Evolutionary conservation across 2,329 filamentous ascomycete genomes (phyloP), one percentile per base, ranked within the genome.

Genomic region (Scleromitrula shiraiana): DNA sequence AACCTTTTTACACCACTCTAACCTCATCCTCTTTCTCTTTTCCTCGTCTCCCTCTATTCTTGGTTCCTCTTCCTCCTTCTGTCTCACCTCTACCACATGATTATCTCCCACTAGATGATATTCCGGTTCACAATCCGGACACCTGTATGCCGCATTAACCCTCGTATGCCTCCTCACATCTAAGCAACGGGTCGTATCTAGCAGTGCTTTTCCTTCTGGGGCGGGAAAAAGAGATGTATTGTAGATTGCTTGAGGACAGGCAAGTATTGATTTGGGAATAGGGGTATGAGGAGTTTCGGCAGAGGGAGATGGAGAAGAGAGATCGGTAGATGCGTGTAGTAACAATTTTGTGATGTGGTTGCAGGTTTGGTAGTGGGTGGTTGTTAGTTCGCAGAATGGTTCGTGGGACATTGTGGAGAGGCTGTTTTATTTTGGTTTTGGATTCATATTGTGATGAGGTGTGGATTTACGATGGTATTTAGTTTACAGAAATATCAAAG

Each of bases 71-170:
- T 32, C 10, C 43, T 12, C 23, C 7, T 6, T 4, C 7, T 7
- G n/a, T 32, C 8, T 17, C 17, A 14, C 10, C 10, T n/a, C 23
- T 23, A 19, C 10, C 9, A 26, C n/a, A 41, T 24, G n/a, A n/a
- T n/a, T 23, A 30, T 40, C 35, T 7, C n/a, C 39, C n/a, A 26
- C 23, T 24, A 5, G 24, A 29, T 46, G 43, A 29, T 40, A 40
- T n/a, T 46, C 26, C 4, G 35, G 43, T 15, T 46, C 43, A 29
- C 43, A 46, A n/a, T 41, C 35, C 30, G 43, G 43, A n/a, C 43
- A 46, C 14, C 35, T 35, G 19, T 46, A 46, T 12, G 24, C 43
- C 19, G 24, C 20, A 46, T 46, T 46, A 17, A 46, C 39, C 3
- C 20, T n/a, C 19, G 35, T 41, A 10, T 26, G 43, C n/a, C 19